phyloP scores from a whole-genome alignment of 495 filamentous ascomycete genomes.

The Penicillium paxilli region DNA sequence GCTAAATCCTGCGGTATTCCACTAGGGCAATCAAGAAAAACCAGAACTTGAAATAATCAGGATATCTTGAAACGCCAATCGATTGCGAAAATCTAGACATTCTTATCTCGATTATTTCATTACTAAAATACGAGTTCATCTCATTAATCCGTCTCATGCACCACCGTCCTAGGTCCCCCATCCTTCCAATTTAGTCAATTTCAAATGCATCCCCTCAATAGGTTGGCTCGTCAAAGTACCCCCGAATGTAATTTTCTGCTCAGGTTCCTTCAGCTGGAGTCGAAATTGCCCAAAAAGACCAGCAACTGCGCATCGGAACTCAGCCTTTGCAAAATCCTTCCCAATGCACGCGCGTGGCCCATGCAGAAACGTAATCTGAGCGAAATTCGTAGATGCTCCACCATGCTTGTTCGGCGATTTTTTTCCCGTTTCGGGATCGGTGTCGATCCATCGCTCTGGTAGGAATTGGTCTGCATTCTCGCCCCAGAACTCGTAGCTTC shows the following conservation, averaged over 20 bases:
- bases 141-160: neutral
- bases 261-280: slow-evolving; percentile 59
- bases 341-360: slow-evolving; percentile 51
- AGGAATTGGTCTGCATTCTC: slow-evolving; percentile 39
- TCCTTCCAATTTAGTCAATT: slow-evolving; percentile 58
- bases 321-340: slow-evolving; percentile 46
- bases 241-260: slow-evolving; percentile 59
- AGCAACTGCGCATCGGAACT: slow-evolving; percentile 37
- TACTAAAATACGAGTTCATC: neutral
- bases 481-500: slow-evolving; percentile 42
- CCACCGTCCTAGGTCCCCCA: slow-evolving; percentile 50
- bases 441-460: slow-evolving; percentile 53
- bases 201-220: slow-evolving; percentile 62
- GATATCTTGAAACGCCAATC: neutral
- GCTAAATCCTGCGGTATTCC: neutral
- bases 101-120: neutral
- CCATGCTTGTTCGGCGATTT: slow-evolving; percentile 32
- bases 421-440: slow-evolving; percentile 28
- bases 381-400: slow-evolving; percentile 46
- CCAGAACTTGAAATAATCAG: no score
- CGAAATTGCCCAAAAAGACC: slow-evolving; percentile 36
- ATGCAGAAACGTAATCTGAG: slow-evolving; percentile 50
- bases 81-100: neutral
- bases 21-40: neutral
- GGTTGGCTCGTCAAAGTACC: slow-evolving; percentile 67